Evolutionary conservation across 495 filamentous ascomycete genomes (phyloP).

Genomic region (Letharia columbiana): DNA sequence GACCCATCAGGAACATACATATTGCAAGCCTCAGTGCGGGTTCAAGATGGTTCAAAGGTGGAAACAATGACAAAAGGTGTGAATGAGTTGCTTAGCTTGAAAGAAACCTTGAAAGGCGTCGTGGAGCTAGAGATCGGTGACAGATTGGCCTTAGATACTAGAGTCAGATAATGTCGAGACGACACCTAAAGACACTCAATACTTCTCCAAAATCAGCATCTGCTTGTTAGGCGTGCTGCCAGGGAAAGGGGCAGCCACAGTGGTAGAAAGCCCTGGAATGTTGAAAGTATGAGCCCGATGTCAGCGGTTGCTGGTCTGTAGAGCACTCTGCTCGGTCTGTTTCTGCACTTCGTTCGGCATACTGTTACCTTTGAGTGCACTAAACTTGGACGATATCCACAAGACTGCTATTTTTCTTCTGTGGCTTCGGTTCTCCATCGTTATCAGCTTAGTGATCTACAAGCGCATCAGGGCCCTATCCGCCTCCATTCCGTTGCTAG

Average conservation of each 20-base stretch:
- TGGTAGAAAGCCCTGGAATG: neutral
- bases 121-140: slow-evolving; percentile 57
- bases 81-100: slow-evolving; percentile 51
- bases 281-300: neutral
- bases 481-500: neutral
- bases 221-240: neutral
- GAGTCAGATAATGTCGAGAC: slow-evolving; percentile 36
- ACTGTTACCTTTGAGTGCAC: neutral
- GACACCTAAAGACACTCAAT: neutral
- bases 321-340: neutral
- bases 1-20: slow-evolving; percentile 45
- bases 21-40: slow-evolving; percentile 40
- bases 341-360: neutral
- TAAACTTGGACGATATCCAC: neutral
- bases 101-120: slow-evolving; percentile 53
- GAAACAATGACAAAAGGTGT: slow-evolving; percentile 48
- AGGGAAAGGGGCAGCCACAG: neutral
- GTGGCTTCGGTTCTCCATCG: neutral
- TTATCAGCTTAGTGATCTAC: slow-evolving; percentile 13
- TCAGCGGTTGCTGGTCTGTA: neutral
- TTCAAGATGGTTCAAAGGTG: slow-evolving; percentile 44
- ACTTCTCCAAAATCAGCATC: neutral
- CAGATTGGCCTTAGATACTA: slow-evolving; percentile 56
- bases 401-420: neutral
- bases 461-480: neutral